phyloP scores from a whole-genome alignment of 768 basidiomycete genomes.

The Filobasidium floriforme region DNA sequence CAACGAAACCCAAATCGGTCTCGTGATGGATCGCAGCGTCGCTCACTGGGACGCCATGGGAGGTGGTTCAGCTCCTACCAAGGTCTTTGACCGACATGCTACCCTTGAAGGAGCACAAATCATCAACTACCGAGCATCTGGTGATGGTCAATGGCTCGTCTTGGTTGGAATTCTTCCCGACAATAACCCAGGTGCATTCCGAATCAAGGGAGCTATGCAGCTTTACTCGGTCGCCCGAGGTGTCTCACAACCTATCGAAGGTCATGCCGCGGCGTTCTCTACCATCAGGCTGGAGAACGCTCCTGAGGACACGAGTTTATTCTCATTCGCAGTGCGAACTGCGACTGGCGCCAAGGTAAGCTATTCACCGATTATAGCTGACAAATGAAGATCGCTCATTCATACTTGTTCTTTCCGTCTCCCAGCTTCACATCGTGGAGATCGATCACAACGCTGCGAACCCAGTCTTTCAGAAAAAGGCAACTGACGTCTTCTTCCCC shows the following conservation, averaged over 20 bases:
- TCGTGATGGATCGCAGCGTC: slow-evolving; percentile 89
- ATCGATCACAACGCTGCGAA: slow-evolving; percentile 92
- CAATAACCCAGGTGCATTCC: slow-evolving; percentile 61
- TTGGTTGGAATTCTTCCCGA: slow-evolving; percentile 91
- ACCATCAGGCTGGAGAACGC: slow-evolving; percentile 85
- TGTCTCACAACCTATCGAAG: slow-evolving; percentile 96
- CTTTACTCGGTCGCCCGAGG: slow-evolving; percentile 85
- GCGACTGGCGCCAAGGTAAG: slow-evolving; percentile 95
- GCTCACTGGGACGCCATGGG: slow-evolving; percentile 68
- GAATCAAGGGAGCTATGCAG: slow-evolving; percentile 98
- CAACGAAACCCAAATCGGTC: slow-evolving; percentile 77
- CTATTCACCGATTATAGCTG: not conserved
- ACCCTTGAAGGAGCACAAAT: slow-evolving; percentile 92
- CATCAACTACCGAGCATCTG: slow-evolving; percentile 89
- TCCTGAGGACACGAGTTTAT: slow-evolving; percentile 75
- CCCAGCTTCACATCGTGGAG: slow-evolving; percentile 90
- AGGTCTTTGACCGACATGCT: slow-evolving; percentile 80
- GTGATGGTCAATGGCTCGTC: slow-evolving; percentile 96
- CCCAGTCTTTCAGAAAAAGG: slow-evolving; percentile 90
- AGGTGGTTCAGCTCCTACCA: slow-evolving; percentile 41
- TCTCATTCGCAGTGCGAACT: slow-evolving; percentile 89
- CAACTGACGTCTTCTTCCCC: slow-evolving; percentile 98
- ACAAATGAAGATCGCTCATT: not conserved
- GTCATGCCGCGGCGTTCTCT: slow-evolving; percentile 94
- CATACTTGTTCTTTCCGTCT: not conserved